A percentile compares a stretch with the other conserved stretches of the same genome.
phyloP scores from a whole-genome alignment of 345 rosid species.

The Eutrema japonicum region DNA sequence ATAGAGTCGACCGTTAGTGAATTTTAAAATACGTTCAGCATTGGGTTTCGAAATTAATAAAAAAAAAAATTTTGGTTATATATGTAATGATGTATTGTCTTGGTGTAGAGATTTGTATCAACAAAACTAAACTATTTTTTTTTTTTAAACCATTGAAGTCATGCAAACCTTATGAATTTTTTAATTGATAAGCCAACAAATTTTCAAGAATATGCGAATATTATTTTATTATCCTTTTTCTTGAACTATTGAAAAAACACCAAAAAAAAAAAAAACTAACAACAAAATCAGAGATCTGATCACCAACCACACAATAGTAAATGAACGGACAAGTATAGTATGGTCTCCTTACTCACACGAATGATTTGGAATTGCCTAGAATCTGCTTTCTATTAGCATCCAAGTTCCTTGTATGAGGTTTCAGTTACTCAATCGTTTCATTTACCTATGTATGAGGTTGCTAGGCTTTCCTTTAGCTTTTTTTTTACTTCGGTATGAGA shows the following conservation, averaged over 20 bases:
- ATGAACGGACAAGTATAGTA: conserved; percentile 10
- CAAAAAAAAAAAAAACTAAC: background rate
- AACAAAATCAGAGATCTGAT: conserved; percentile 28
- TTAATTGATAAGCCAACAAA: conserved; percentile 6
- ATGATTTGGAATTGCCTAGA: too few relatives aligned
- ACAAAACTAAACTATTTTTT: background rate
- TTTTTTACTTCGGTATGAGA: too few relatives aligned
- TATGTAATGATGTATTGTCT: background rate
- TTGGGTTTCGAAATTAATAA: background rate
- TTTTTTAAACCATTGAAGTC: background rate
- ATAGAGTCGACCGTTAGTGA: conserved; percentile 23
- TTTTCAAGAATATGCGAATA: conserved; percentile 11
- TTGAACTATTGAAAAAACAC: background rate
- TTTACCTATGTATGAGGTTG: too few relatives aligned
- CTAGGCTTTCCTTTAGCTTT: too few relatives aligned
- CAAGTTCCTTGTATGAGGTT: too few relatives aligned
- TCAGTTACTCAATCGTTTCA: too few relatives aligned
- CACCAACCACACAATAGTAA: conserved; percentile 33
- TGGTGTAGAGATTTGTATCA: background rate
- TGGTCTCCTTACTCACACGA: too few relatives aligned
- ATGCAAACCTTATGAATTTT: background rate
- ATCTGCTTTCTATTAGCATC: too few relatives aligned
- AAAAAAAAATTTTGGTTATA: background rate
- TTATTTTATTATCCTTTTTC: background rate
- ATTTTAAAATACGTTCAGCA: background rate